These are phyloP conservation scores for Termitomyces sp. DNA, from an alignment of 768 basidiomycete genomes.

Conservation along the genomic window DNA sequence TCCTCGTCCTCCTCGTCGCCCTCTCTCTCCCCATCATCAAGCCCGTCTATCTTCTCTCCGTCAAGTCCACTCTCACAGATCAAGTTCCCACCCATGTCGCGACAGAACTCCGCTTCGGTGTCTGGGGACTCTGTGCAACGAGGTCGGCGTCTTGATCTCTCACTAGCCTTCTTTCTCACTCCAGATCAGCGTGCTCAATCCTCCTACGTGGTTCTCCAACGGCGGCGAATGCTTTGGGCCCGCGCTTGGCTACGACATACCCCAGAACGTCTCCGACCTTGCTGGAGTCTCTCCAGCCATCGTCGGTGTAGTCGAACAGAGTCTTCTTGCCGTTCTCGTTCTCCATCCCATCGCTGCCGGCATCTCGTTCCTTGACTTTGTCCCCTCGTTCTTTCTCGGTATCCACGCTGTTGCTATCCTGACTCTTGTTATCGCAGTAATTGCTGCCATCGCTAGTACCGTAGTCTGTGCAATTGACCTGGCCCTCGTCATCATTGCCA, in stretches of 20 bases:
- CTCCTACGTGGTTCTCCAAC: slow-evolving; percentile 32
- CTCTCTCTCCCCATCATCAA: slow-evolving; percentile 74
- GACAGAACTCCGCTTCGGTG: slow-evolving; percentile 65
- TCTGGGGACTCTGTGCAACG: slow-evolving; percentile 76
- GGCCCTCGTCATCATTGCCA: slow-evolving; percentile 51
- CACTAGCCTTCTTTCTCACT: neutral
- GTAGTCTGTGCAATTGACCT: slow-evolving; percentile 59
- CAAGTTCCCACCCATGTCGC: slow-evolving; percentile 45
- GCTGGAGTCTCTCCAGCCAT: slow-evolving; percentile 41
- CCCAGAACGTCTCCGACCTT: slow-evolving; percentile 32
- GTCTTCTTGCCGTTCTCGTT: slow-evolving; percentile 50
- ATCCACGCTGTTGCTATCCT: slow-evolving; percentile 51
- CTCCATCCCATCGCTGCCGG: slow-evolving; percentile 66
- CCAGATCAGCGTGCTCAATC: slow-evolving; percentile 22
- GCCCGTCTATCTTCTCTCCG: slow-evolving; percentile 52
- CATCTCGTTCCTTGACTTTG: slow-evolving; percentile 47
- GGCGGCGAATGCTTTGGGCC: slow-evolving; percentile 55
- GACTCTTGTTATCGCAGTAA: slow-evolving; percentile 51
- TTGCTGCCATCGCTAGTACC: slow-evolving; percentile 49
- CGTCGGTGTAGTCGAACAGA: slow-evolving; percentile 41
- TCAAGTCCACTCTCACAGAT: slow-evolving; percentile 29
- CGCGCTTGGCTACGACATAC: slow-evolving; percentile 64
- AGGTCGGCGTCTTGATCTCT: slow-evolving; percentile 12
- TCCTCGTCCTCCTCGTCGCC: slow-evolving; percentile 74
- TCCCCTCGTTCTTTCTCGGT: slow-evolving; percentile 54